These are phyloP conservation scores for Gossypioides kirkii DNA, from an alignment of 345 rosid species.

Conservation along the genomic window DNA sequence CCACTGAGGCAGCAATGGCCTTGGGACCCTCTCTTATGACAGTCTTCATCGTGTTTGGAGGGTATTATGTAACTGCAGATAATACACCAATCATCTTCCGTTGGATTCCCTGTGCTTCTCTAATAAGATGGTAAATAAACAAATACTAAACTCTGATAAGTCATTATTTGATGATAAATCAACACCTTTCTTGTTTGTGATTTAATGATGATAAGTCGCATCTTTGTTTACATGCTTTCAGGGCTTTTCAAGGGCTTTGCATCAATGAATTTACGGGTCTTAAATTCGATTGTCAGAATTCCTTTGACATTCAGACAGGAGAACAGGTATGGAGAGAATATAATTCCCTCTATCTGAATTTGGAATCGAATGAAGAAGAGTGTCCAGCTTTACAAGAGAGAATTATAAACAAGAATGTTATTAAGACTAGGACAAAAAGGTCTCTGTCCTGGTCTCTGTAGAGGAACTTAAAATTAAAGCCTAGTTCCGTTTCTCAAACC, in stretches of 20 bases:
- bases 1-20: slow-evolving; percentile 98
- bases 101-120: slow-evolving; percentile 87
- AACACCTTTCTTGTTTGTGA: background rate
- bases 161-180: slow-evolving; percentile 1
- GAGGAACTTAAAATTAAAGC: background rate
- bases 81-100: slow-evolving; percentile 87
- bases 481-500: background rate
- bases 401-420: background rate
- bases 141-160: background rate
- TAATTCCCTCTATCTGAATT: slow-evolving; percentile 4
- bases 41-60: slow-evolving; percentile 91
- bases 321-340: slow-evolving; percentile 64
- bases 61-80: slow-evolving; percentile 81
- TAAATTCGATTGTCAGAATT: slow-evolving; percentile 68
- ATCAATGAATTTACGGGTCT: slow-evolving; percentile 89
- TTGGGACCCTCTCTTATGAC: slow-evolving; percentile 98
- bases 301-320: slow-evolving; percentile 83
- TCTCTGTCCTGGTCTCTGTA: background rate
- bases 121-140: slow-evolving; percentile 73
- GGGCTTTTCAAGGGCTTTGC: slow-evolving; percentile 98
- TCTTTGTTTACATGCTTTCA: slow-evolving; percentile 31
- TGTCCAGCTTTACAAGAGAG: background rate
- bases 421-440: no score
- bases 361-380: background rate
- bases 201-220: background rate